These are phyloP conservation scores for Ascochyta fabae DNA, from an alignment of 2,329 filamentous ascomycete species.

Conservation along the genomic window DNA sequence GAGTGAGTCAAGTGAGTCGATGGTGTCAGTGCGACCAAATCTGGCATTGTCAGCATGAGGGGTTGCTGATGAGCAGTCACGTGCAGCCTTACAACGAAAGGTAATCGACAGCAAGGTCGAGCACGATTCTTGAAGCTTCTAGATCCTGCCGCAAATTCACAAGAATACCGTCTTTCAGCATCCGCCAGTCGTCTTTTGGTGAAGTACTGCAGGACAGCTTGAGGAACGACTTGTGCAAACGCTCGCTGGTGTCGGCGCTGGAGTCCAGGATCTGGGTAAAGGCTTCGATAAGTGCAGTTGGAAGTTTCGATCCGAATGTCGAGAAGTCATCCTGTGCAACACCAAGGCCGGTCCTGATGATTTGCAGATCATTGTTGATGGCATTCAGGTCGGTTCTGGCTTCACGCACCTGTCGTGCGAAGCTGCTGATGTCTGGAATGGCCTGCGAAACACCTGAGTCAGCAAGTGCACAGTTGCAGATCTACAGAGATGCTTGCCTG, in stretches of 20 bases:
- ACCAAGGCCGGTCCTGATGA: slow-evolving; percentile 41
- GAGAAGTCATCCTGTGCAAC: slow-evolving; percentile 44
- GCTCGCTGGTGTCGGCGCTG: slow-evolving; percentile 35
- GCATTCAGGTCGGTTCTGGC: slow-evolving; percentile 42
- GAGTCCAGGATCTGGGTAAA: slow-evolving; percentile 39
- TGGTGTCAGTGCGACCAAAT: slow-evolving; percentile 27
- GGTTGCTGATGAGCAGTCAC: background rate
- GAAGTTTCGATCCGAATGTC: slow-evolving; percentile 22
- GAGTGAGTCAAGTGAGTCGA: slow-evolving; percentile 30
- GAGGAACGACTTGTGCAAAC: slow-evolving; percentile 38
- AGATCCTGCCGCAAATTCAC: slow-evolving; percentile 32
- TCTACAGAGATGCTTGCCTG: slow-evolving; percentile 31
- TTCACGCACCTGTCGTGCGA: slow-evolving; percentile 42
- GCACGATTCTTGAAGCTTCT: slow-evolving; percentile 33
- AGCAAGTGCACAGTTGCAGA: slow-evolving; percentile 16
- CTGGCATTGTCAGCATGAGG: slow-evolving; percentile 15
- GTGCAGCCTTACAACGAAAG: slow-evolving; percentile 33
- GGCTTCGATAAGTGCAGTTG: slow-evolving; percentile 33
- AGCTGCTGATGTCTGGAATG: slow-evolving; percentile 37
- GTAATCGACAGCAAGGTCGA: slow-evolving; percentile 41
- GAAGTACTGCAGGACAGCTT: slow-evolving; percentile 34
- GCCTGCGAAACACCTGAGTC: slow-evolving; percentile 29
- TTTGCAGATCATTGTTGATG: slow-evolving; percentile 41
- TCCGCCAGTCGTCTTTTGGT: slow-evolving; percentile 32
- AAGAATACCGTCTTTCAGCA: slow-evolving; percentile 25